Percentiles rank a stretch among this genome's conserved stretches.
Evolutionary conservation across 768 basidiomycete species (phyloP).

Genomic region (Chlorophyllum brunneum): DNA sequence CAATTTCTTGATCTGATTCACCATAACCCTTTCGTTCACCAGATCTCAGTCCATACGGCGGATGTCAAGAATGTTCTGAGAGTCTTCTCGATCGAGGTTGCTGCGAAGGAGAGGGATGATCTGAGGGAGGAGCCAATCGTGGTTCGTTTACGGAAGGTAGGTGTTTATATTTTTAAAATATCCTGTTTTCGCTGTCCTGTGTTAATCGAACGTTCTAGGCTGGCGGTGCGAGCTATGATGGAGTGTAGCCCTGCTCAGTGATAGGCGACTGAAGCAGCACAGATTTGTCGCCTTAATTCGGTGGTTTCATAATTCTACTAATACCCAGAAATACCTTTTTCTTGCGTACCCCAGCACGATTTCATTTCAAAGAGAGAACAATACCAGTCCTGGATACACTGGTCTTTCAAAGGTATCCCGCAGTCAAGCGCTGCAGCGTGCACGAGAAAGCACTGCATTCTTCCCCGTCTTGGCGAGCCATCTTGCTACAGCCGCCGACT

Average conservation of each 20-base stretch:
- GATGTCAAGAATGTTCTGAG: conserved; percentile 82
- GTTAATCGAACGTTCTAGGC: conserved; percentile 42
- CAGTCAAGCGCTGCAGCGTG: too few species aligned
- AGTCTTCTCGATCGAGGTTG: conserved; percentile 83
- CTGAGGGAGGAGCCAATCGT: conserved; percentile 87
- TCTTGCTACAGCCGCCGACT: too few species aligned
- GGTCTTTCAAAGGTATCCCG: too few species aligned
- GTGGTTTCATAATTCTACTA: background rate
- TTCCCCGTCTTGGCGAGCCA: too few species aligned
- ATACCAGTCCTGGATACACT: too few species aligned
- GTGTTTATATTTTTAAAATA: conserved; percentile 12
- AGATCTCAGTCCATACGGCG: conserved; percentile 91
- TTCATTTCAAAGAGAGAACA: too few species aligned
- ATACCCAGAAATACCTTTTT: background rate
- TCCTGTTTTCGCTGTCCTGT: conserved; percentile 11
- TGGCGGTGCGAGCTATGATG: conserved; percentile 87
- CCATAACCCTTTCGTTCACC: conserved; percentile 17
- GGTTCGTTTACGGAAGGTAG: conserved; percentile 74
- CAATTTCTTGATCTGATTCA: conserved; percentile 22
- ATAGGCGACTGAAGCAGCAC: background rate
- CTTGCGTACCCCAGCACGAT: background rate
- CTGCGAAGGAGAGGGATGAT: conserved; percentile 80
- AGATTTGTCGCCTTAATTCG: too few species aligned
- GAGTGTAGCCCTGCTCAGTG: conserved; percentile 44
- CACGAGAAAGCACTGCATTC: too few species aligned